Base-by-base conservation (phyloP, 805 yeast genomes). In the Cephaloascus albidus region DNA sequence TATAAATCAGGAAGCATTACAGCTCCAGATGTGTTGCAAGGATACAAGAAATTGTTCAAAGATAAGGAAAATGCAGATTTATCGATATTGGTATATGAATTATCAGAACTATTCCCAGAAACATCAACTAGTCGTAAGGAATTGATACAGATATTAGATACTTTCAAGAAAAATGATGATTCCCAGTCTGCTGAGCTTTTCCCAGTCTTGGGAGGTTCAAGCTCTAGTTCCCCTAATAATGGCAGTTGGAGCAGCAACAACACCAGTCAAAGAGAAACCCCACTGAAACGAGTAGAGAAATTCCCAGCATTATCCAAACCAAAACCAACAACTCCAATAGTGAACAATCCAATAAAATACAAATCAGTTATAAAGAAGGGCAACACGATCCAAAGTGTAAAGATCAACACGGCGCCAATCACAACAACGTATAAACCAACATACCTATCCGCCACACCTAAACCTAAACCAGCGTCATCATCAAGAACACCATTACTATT, bases 21-120 rank as follows among this genome's bases (percentile, higher is more conserved):
- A 4, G 79, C 81, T 0, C 45, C 53, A 3, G 76, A 72, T 10
- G 54, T 85, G 19, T 51, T 74, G 14, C 48, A 50, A 3, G 55
- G 61, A 3, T 83, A 81, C 54, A 53, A 61, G 31, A 50, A 58
- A 1, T 51, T 85, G 10, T 84, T 85, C 47, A 53, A 49, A 0
- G 45, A 49, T 3, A 63, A 43, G 36, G 50, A 63, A 1, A 44
- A 48, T 5, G 71, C 72, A 4, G 88, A 85, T 41, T 55, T 80
- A 14, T 63, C 70, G 41, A 54, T 83, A 4, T 57, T 86, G 36
- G 44, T 85, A 4, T 70, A 68, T 40, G 90, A 84, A 45, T 61
- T 81, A 38, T 60, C 79, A 3, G 82, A 80, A 45, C 54, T 80
- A 2, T 74, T 70, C 46, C 70, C 79, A 1, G 50, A 60, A 15